phyloP scores from a whole-genome alignment of 495 filamentous ascomycete genomes.

The Penicillium samsonianum region DNA sequence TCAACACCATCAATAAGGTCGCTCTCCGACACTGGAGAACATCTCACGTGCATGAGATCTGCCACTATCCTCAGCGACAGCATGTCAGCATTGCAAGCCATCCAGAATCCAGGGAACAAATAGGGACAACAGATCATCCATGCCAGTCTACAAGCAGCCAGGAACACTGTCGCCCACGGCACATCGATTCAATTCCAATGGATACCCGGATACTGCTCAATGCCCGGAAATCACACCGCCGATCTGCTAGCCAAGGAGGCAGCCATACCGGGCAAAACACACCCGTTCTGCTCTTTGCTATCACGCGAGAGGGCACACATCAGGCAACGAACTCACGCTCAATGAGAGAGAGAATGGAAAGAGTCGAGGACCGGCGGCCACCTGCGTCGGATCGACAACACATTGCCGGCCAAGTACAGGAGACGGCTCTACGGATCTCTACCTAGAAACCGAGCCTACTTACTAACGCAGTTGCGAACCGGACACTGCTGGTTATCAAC shows the following conservation, averaged over 20 bases:
- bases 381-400: conserved; percentile 9
- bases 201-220: neutral
- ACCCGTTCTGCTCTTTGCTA: no score
- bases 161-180: neutral
- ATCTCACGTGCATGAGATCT: neutral
- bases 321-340: conserved; percentile 11
- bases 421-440: conserved; percentile 14
- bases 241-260: no score
- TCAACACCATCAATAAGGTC: neutral
- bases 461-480: conserved; percentile 19
- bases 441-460: conserved; percentile 17
- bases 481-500: conserved; percentile 18
- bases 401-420: conserved; percentile 14
- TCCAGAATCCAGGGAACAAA: neutral
- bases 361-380: conserved; percentile 5
- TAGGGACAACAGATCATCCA: neutral
- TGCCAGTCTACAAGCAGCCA: no score
- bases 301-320: no score
- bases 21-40: neutral
- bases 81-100: neutral
- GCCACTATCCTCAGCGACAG: neutral
- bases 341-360: conserved; percentile 11
- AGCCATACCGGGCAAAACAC: no score
- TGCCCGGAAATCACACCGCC: neutral
- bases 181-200: neutral